Percentiles rank a stretch among this genome's conserved stretches.
Conservation (phyloP, 768 basidiomycete species). For the Boletus barrowsii region DNA sequence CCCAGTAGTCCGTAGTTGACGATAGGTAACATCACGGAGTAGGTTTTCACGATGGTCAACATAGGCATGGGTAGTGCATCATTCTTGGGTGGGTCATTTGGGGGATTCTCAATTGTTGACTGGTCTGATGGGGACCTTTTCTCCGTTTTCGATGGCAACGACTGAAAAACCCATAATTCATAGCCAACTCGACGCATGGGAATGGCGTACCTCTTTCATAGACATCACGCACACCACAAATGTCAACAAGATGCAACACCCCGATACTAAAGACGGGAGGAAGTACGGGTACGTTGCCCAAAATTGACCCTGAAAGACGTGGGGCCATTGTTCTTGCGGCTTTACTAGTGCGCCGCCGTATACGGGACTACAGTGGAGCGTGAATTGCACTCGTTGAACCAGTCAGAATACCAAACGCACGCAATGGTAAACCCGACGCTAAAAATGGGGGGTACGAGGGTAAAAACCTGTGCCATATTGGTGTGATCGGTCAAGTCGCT, state of each 20-base stretch:
- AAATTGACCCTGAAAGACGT: slow-evolving; percentile 40
- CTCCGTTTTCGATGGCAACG: slow-evolving; percentile 20
- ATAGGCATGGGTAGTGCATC: slow-evolving; percentile 27
- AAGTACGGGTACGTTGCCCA: slow-evolving; percentile 39
- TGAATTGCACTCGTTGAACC: background rate
- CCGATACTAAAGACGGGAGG: slow-evolving; percentile 31
- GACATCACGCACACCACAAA: slow-evolving; percentile 21
- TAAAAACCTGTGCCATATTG: background rate
- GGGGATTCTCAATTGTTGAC: background rate
- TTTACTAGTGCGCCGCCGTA: slow-evolving; percentile 55
- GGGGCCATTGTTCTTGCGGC: slow-evolving; percentile 55
- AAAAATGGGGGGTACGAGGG: background rate
- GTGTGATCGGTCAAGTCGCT: background rate
- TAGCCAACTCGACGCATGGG: background rate
- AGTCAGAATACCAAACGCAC: background rate
- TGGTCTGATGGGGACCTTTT: slow-evolving; percentile 1
- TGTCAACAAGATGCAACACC: slow-evolving; percentile 6
- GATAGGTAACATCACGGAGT: slow-evolving; percentile 39
- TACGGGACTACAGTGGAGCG: slow-evolving; percentile 41
- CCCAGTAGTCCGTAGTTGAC: slow-evolving; percentile 41
- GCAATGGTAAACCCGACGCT: background rate
- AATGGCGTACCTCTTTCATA: slow-evolving; percentile 31
- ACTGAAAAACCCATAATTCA: slow-evolving; percentile 14
- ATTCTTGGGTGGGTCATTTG: background rate
- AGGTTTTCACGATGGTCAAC: slow-evolving; percentile 26